phyloP scores from a whole-genome alignment of 208 protist genomes.

The Crithidia expoeki region DNA sequence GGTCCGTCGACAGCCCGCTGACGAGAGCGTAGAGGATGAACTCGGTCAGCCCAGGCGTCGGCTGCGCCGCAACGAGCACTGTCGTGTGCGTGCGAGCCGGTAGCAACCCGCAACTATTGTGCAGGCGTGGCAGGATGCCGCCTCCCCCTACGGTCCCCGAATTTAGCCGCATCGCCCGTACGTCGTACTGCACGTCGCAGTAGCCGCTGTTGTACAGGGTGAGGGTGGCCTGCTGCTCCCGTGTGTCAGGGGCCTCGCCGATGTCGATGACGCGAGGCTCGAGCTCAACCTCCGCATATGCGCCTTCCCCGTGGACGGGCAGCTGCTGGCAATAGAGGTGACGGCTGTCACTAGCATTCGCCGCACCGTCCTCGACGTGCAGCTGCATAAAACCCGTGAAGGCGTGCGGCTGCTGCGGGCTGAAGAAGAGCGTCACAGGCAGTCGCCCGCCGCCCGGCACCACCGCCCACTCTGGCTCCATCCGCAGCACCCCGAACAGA shows the following conservation, averaged over 20 bases:
- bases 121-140: conserved; percentile 45
- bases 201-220: conserved; percentile 89
- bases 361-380: conserved; percentile 39
- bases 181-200: conserved; percentile 79
- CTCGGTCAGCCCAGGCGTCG: conserved; percentile 60
- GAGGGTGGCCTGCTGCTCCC: conserved; percentile 56
- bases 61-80: conserved; percentile 73
- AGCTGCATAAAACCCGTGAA: conserved; percentile 68
- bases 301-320: conserved; percentile 68
- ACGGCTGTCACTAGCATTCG: conserved; percentile 10
- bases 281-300: conserved; percentile 69
- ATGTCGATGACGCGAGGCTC: conserved; percentile 78
- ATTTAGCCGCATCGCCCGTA: conserved; percentile 44
- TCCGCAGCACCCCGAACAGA: conserved; percentile 49
- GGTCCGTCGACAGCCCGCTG: conserved; percentile 42
- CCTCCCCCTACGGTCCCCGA: background rate
- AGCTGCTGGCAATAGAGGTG: conserved; percentile 40
- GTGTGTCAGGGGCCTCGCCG: conserved; percentile 53
- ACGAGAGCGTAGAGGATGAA: conserved; percentile 82
- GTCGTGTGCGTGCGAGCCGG: conserved; percentile 86
- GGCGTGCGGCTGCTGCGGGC: conserved; percentile 47
- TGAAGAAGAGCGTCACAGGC: conserved; percentile 58
- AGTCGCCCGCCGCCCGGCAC: conserved; percentile 53
- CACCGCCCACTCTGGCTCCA: conserved; percentile 67
- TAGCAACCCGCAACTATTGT: conserved; percentile 66